These are phyloP conservation scores for Lobosporangium transversale DNA, from an alignment of 192 early-diverging fungal species.

Conservation along the genomic window DNA sequence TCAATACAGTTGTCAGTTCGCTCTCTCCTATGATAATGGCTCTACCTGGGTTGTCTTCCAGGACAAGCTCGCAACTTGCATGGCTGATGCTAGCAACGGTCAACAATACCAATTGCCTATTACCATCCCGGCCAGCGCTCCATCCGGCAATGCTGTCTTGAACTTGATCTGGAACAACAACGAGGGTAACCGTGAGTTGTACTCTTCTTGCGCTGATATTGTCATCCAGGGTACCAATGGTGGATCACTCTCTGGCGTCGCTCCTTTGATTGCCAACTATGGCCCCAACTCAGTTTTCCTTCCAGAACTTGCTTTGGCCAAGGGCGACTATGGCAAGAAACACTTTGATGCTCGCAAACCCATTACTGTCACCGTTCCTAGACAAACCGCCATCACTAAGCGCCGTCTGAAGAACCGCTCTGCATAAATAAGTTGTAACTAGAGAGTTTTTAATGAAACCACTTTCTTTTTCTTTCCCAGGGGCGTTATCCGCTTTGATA, in stretches of 20 bases:
- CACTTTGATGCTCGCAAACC: slow-evolving; percentile 36
- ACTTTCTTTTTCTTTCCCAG: neutral
- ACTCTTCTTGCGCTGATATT: slow-evolving; percentile 39
- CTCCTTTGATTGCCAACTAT: slow-evolving; percentile 44
- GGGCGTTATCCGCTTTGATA: slow-evolving; percentile 6
- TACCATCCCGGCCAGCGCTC: slow-evolving; percentile 33
- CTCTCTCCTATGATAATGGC: slow-evolving; percentile 44
- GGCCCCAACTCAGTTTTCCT: slow-evolving; percentile 44
- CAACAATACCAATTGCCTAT: slow-evolving; percentile 18
- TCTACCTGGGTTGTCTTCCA: slow-evolving; percentile 45
- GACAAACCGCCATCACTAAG: neutral
- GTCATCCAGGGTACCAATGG: slow-evolving; percentile 43
- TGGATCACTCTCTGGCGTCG: slow-evolving; percentile 43
- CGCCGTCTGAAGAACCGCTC: slow-evolving; percentile 17
- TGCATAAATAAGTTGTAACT: neutral
- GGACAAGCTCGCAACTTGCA: slow-evolving; percentile 24
- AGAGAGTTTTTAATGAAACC: neutral
- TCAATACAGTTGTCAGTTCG: slow-evolving; percentile 26
- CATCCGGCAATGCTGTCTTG: slow-evolving; percentile 35
- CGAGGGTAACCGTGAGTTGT: slow-evolving; percentile 52
- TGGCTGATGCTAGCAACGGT: slow-evolving; percentile 27
- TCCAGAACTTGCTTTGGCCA: slow-evolving; percentile 14
- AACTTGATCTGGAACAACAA: slow-evolving; percentile 54
- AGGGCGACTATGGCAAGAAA: slow-evolving; percentile 30
- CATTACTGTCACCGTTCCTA: slow-evolving; percentile 34